Conservation (phyloP, 2,329 filamentous ascomycete species). For the Fusarium sp. region DNA sequence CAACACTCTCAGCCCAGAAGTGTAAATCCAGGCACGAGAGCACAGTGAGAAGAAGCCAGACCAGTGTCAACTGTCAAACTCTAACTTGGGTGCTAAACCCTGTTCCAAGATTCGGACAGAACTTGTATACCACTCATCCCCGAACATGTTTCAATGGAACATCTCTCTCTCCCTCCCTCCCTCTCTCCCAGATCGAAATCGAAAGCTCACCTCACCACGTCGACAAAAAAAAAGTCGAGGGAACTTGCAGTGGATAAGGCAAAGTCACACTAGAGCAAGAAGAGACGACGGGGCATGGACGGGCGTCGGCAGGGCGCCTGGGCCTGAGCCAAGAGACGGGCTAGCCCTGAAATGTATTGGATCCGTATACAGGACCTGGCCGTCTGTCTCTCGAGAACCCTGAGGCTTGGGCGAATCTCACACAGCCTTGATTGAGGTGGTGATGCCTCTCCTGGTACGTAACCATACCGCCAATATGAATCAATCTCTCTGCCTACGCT, state of each 20-base stretch:
- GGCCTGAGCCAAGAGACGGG: constrained; percentile 34
- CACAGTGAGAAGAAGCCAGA: not conserved
- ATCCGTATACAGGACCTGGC: constrained; percentile 17
- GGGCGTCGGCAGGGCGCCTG: constrained; percentile 39
- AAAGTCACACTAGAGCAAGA: constrained; percentile 32
- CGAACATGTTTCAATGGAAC: constrained; percentile 4
- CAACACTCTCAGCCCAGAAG: constrained; percentile 8
- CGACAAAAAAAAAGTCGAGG: constrained; percentile 24
- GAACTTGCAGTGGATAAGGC: constrained; percentile 33
- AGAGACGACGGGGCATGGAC: constrained; percentile 33
- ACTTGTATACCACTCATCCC: not conserved
- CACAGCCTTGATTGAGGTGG: constrained; percentile 1
- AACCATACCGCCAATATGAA: constrained; percentile 33
- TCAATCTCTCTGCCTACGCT: not conserved
- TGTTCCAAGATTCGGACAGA: not conserved
- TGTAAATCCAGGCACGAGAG: constrained; percentile 33
- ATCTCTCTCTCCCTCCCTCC: not conserved
- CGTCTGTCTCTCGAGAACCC: constrained; percentile 4
- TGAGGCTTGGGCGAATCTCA: constrained; percentile 17
- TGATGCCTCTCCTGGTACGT: constrained; percentile 25
- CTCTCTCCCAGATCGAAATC: constrained; percentile 4
- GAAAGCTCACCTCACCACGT: constrained; percentile 21
- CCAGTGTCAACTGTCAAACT: constrained; percentile 23
- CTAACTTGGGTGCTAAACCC: not conserved
- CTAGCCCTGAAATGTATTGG: constrained; percentile 27